Percentiles rank a stretch among this genome's conserved stretches.
These are phyloP conservation scores for Dactylellina parvicollis DNA, from an alignment of 2,329 filamentous ascomycete genomes.

Conservation along the genomic window DNA sequence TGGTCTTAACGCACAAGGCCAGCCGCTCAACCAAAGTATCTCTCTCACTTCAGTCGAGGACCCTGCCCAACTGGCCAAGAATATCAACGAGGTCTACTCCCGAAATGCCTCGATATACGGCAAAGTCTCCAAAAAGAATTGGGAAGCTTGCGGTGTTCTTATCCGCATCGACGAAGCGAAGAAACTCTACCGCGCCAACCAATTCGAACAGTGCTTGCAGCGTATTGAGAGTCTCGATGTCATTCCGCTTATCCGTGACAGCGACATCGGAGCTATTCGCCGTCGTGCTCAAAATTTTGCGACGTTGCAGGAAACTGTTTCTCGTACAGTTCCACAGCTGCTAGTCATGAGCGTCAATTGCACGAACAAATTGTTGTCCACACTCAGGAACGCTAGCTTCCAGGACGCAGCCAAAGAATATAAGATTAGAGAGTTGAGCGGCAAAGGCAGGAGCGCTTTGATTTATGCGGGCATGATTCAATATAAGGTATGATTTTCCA, in stretches of 20 bases:
- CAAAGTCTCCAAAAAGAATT: constrained; percentile 69
- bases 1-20: constrained; percentile 54
- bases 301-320: constrained; percentile 78
- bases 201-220: constrained; percentile 72
- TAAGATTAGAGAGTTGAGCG: constrained; percentile 56
- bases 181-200: constrained; percentile 67
- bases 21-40: constrained; percentile 62
- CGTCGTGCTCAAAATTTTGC: constrained; percentile 82
- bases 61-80: constrained; percentile 70
- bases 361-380: constrained; percentile 80
- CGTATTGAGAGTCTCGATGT: constrained; percentile 79
- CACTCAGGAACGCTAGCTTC: constrained; percentile 76
- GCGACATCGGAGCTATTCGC: constrained; percentile 82
- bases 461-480: constrained; percentile 59
- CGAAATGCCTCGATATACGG: constrained; percentile 70
- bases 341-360: constrained; percentile 93
- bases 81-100: constrained; percentile 72
- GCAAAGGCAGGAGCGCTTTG: constrained; percentile 56
- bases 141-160: constrained; percentile 69
- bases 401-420: constrained; percentile 61
- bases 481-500: constrained; percentile 55
- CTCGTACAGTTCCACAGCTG: constrained; percentile 87
- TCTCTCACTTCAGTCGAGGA: constrained; percentile 76
- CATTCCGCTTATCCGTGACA: constrained; percentile 78
- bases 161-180: constrained; percentile 72